A percentile compares a stretch with the other conserved stretches of the same genome.
Conservation (phyloP, 257 asterid species). For the Cordia subcordata region DNA sequence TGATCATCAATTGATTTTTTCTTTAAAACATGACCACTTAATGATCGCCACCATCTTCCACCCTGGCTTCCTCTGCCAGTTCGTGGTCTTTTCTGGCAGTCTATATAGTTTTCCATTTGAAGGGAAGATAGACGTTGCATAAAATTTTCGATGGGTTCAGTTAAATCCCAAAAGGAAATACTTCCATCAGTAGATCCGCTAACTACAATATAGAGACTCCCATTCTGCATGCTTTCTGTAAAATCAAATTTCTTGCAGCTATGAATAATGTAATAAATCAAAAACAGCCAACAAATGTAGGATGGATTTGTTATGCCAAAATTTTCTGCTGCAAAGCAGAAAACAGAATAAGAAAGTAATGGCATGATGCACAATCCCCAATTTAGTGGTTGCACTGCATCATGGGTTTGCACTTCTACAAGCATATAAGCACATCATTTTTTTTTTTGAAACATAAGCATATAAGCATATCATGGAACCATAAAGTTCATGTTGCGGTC, state of each 20-base stretch:
- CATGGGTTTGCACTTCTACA: no score
- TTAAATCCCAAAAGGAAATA: conserved; percentile 86
- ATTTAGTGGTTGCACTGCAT: no score
- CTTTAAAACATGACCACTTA: conserved; percentile 36
- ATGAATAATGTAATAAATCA: conserved; percentile 8
- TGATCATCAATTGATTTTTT: conserved; percentile 25
- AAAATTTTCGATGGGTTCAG: conserved; percentile 63
- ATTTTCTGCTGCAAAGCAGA: not conserved
- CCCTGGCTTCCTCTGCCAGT: conserved; percentile 99
- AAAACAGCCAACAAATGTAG: conserved; percentile 4
- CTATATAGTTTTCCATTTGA: conserved; percentile 47
- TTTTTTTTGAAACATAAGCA: no score
- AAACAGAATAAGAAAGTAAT: no score
- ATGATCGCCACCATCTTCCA: conserved; percentile 75
- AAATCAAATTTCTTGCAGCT: conserved; percentile 8
- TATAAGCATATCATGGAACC: no score
- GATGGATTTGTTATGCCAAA: not conserved
- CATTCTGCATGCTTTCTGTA: conserved; percentile 40
- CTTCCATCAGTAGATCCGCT: conserved; percentile 95
- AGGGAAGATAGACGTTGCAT: conserved; percentile 53
- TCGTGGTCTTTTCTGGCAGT: conserved; percentile 76
- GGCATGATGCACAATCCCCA: no score
- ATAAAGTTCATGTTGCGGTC: no score
- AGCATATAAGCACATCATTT: no score
- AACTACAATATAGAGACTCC: conserved; percentile 54